These are phyloP conservation scores for Ophiostoma himal-ulmi DNA, from an alignment of 2,329 filamentous ascomycete species.

Conservation along the genomic window DNA sequence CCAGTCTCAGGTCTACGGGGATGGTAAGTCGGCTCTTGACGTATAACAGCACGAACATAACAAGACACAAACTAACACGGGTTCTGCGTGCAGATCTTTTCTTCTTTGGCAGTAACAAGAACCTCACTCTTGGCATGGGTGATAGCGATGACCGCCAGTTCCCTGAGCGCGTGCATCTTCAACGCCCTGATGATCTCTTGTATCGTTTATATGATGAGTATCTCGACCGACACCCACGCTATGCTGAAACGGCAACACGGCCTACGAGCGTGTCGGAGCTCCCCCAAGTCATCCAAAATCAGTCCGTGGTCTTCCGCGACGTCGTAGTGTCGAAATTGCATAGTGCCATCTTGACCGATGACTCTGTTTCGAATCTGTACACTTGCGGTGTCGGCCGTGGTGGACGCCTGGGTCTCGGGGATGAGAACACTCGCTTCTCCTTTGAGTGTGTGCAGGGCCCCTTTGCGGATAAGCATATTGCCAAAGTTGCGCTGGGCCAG, in stretches of 20 bases:
- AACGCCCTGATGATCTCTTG: constrained; percentile 71
- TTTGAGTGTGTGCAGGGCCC: constrained; percentile 78
- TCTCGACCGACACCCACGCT: constrained; percentile 39
- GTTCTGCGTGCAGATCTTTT: constrained; percentile 59
- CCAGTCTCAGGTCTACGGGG: constrained; percentile 44
- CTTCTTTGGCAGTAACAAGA: constrained; percentile 94
- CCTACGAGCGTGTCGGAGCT: constrained; percentile 46
- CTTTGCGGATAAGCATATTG: constrained; percentile 66
- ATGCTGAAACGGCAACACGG: not conserved
- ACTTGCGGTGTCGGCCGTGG: constrained; percentile 88
- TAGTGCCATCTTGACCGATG: constrained; percentile 79
- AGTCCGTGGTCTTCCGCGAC: constrained; percentile 70
- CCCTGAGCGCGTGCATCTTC: constrained; percentile 74
- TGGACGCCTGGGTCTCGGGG: constrained; percentile 80
- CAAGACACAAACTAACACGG: not conserved
- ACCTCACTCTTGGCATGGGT: constrained; percentile 85
- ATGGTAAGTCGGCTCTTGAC: constrained; percentile 34
- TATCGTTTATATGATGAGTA: constrained; percentile 67
- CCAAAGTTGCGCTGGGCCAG: constrained; percentile 77
- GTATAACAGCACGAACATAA: not conserved
- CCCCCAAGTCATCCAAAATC: constrained; percentile 65
- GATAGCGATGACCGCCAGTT: constrained; percentile 93
- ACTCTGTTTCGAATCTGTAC: constrained; percentile 85
- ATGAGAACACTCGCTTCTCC: constrained; percentile 82
- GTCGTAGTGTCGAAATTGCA: constrained; percentile 86